Evolutionary conservation across 2,329 filamentous ascomycete genomes (phyloP).

Genomic region (Fusarium anthophilum): DNA sequence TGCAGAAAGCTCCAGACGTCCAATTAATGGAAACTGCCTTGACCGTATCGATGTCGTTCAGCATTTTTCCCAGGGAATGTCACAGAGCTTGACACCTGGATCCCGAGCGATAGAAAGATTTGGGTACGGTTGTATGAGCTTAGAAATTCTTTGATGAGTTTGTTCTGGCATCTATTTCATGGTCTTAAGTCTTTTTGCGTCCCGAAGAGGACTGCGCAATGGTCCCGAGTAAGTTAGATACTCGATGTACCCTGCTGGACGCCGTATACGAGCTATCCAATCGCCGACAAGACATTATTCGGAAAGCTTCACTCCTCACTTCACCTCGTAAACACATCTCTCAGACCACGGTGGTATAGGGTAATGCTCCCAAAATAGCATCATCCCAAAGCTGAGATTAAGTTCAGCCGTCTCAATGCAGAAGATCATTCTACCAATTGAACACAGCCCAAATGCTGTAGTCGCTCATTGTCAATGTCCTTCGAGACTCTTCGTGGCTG

Average conservation of each 20-base stretch:
- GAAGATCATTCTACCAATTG: neutral
- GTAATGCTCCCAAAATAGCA: neutral
- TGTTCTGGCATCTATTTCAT: neutral
- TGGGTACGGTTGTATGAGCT: neutral
- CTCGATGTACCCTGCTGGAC: neutral
- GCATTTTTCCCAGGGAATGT: neutral
- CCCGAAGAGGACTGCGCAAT: neutral
- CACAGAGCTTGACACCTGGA: too few species aligned
- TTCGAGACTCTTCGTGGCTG: conserved; percentile 4
- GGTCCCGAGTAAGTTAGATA: neutral
- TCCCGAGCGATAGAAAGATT: neutral
- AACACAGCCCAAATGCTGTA: neutral
- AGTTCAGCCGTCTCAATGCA: neutral
- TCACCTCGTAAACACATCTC: neutral
- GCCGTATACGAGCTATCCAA: neutral
- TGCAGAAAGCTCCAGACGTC: neutral
- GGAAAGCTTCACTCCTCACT: neutral
- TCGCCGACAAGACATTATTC: neutral
- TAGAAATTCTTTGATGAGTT: neutral
- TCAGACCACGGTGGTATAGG: neutral
- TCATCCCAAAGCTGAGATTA: neutral
- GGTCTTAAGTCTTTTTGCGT: neutral
- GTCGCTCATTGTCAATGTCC: neutral
- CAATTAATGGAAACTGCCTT: neutral
- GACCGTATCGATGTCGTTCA: too few species aligned